phyloP scores from a whole-genome alignment of 2,329 filamentous ascomycete species.

The Fusarium staphyleae region DNA sequence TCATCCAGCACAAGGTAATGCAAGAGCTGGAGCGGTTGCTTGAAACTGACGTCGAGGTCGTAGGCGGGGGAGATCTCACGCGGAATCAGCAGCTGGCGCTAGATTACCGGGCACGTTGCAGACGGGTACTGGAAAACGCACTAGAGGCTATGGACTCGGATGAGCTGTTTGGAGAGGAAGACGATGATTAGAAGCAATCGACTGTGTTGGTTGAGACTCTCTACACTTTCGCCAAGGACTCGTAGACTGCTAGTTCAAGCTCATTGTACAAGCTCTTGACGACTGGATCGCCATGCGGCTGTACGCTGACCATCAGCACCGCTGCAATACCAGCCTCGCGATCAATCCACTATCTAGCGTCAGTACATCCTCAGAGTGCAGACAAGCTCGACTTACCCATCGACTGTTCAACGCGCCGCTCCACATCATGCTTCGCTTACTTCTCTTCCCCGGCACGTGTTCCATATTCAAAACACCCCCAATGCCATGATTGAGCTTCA shows the following conservation, averaged over 20 bases:
- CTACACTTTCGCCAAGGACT: too few species aligned
- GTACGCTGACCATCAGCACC: constrained; percentile 49
- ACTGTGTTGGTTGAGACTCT: background rate
- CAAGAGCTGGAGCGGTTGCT: constrained; percentile 54
- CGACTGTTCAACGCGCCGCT: constrained; percentile 51
- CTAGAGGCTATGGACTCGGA: constrained; percentile 50
- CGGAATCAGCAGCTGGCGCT: constrained; percentile 57
- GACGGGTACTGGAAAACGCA: constrained; percentile 55
- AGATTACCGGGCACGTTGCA: constrained; percentile 58
- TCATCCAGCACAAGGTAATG: constrained; percentile 54
- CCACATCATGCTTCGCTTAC: constrained; percentile 54
- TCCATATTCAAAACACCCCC: constrained; percentile 50
- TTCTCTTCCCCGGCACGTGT: constrained; percentile 50
- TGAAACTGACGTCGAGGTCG: constrained; percentile 54
- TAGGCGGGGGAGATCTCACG: constrained; percentile 52
- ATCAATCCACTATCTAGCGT: constrained; percentile 47
- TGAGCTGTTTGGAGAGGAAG: constrained; percentile 38
- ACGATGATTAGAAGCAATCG: constrained; percentile 12
- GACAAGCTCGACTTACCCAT: constrained; percentile 48
- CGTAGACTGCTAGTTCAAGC: constrained; percentile 51
- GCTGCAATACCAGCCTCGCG: constrained; percentile 50
- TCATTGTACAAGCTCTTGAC: constrained; percentile 49
- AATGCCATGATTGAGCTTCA: constrained; percentile 49
- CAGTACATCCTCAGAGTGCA: background rate
- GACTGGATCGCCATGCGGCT: constrained; percentile 49